A percentile compares a stretch with the other conserved stretches of the same genome.
These are phyloP conservation scores for Pleodorina starrii DNA, from an alignment of 139 green algal genomes.

Conservation along the genomic window DNA sequence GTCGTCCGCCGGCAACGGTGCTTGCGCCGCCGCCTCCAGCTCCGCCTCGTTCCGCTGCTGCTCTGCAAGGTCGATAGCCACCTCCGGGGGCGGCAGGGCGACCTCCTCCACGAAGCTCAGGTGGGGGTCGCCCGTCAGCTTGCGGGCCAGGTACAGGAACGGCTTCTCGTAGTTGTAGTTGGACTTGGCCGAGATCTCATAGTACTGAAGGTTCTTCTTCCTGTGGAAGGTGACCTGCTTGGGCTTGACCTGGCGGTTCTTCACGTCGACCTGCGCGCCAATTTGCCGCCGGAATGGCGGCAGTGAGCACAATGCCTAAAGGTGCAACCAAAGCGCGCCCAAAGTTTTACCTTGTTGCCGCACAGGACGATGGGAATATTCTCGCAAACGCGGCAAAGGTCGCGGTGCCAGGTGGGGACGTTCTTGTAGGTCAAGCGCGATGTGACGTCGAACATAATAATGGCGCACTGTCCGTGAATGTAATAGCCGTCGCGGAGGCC, in stretches of 20 bases:
- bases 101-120: conserved; percentile 96
- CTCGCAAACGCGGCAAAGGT: conserved; percentile 98
- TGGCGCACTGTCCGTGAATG: conserved; percentile 99
- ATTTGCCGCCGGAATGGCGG: conserved; percentile 12
- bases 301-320: not conserved
- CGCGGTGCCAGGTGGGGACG: conserved; percentile 98
- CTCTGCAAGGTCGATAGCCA: conserved; percentile 91
- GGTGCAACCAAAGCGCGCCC: not conserved
- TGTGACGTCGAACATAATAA: conserved; percentile 99
- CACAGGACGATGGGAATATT: conserved; percentile 99
- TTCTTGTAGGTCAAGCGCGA: conserved; percentile 99
- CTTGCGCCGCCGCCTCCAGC: conserved; percentile 69
- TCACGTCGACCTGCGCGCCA: conserved; percentile 86
- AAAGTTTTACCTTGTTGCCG: conserved; percentile 99
- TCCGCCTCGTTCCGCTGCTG: conserved; percentile 85
- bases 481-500: conserved; percentile 99
- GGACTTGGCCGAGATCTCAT: conserved; percentile 99
- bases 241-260: conserved; percentile 99
- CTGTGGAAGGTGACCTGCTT: conserved; percentile 98
- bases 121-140: conserved; percentile 95
- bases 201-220: conserved; percentile 99
- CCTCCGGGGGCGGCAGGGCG: conserved; percentile 96
- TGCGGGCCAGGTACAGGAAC: conserved; percentile 99
- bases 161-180: conserved; percentile 99
- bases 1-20: conserved; percentile 77